phyloP scores from a whole-genome alignment of 371 early-diverging fungal species.

The Rhizopus sp. region DNA sequence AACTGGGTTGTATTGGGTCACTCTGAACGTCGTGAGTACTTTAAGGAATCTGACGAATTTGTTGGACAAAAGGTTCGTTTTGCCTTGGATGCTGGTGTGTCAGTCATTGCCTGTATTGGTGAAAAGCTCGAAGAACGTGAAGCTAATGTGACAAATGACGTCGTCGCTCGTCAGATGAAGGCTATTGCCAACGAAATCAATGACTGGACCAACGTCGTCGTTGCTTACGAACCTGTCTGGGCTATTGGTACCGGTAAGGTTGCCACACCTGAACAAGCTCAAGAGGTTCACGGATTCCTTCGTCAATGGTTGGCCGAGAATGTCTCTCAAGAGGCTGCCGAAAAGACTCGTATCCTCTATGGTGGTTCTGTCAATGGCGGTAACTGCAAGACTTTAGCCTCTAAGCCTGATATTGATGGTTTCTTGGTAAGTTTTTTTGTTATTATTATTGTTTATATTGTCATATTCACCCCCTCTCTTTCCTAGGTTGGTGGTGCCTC shows the following conservation, averaged over 20 bases:
- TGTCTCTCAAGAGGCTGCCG: constrained; percentile 83
- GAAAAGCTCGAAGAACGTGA: constrained; percentile 97
- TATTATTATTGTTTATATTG: constrained; percentile 5
- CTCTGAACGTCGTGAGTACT: constrained; percentile 97
- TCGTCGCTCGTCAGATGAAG: constrained; percentile 90
- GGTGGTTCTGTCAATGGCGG: constrained; percentile 90
- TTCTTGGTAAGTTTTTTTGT: constrained; percentile 74
- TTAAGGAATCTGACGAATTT: constrained; percentile 88
- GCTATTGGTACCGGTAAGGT: constrained; percentile 99
- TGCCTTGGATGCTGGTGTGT: constrained; percentile 87
- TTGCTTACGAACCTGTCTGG: constrained; percentile 99
- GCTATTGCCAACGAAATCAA: constrained; percentile 71
- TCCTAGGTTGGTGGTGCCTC: constrained; percentile 93
- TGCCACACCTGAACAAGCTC: constrained; percentile 96
- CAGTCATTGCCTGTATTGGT: constrained; percentile 97
- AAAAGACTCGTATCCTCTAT: constrained; percentile 93
- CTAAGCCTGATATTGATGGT: constrained; percentile 93
- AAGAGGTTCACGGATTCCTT: constrained; percentile 93
- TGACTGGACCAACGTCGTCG: constrained; percentile 92
- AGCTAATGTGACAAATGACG: constrained; percentile 80
- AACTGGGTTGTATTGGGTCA: constrained; percentile 99
- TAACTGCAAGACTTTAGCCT: constrained; percentile 65
- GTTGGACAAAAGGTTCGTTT: constrained; percentile 89
- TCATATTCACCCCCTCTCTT: not conserved
- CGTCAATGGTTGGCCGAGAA: constrained; percentile 86